Evolutionary conservation across 2,329 filamentous ascomycete genomes (phyloP), one percentile per base, ranked within the genome.

Genomic region (Decorospora gaudefroyi): DNA sequence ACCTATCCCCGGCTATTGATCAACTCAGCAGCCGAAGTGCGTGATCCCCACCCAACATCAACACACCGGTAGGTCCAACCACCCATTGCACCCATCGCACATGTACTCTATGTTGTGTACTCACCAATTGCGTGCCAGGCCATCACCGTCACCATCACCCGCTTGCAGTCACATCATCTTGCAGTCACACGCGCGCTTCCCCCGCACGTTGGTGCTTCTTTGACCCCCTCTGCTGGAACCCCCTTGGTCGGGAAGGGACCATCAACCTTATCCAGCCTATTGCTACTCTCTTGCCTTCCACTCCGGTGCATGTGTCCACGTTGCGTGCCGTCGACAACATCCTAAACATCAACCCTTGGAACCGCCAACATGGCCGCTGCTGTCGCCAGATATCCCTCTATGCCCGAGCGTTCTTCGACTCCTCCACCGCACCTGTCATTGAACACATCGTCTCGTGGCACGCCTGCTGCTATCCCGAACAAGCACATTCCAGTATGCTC

Each of bases 401-500:
- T 72, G 49, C 62, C 62, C 21, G 51, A 52, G 29, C 65, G 70
- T 26, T 68, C 69, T 19, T 62, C 72, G 13, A 74, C 72, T 21
- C 71, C 81, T 30, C 77, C 80, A 23, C 73, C 80, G 22, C 74
- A 79, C 22, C 71, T 85, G 46, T 79, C 75, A 26, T 74, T 86
- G 53, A 84, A 83, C 64, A 78, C 78, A 10, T 76, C 78, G 5
- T 66, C 77, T 36, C 72, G 78, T 58, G 78, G 77, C 32, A 77
- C 79, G 5, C 80, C 82, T 12, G 75, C 87, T 5, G 77, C 93
- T 16, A 62, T 78, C 2, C 89, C 90, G 7, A 96, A 95, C 73
- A 95, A 93, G 71, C 90, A 96, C 71, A 78, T 96, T 16, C 90
- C 91, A n/a, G 76, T 86, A 58, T 96, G 90, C 72, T 87, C 90